Conservation (phyloP, 768 basidiomycete species). For the Mycena polygramma region DNA sequence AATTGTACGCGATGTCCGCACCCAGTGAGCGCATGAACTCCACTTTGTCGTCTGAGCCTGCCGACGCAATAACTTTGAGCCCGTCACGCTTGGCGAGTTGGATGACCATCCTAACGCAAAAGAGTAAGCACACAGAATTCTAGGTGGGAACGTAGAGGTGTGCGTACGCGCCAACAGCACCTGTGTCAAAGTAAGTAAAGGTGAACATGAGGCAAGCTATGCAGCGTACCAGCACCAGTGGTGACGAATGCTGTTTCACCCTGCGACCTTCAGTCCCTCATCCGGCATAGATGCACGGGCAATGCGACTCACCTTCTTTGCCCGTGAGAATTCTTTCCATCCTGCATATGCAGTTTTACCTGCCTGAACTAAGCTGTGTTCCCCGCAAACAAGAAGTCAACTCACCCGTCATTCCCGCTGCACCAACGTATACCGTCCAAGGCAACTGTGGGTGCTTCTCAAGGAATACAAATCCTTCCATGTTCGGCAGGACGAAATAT, state of each 20-base stretch:
- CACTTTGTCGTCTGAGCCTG: constrained; percentile 81
- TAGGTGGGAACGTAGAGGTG: too few species aligned
- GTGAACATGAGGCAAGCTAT: too few species aligned
- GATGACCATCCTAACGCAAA: constrained; percentile 55
- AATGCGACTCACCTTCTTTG: constrained; percentile 23
- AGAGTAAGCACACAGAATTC: background rate
- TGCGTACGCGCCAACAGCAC: constrained; percentile 14
- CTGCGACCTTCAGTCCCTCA: background rate
- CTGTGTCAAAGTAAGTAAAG: background rate
- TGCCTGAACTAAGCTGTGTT: background rate
- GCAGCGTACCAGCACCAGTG: background rate
- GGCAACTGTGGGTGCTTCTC: constrained; percentile 12
- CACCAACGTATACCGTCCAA: constrained; percentile 55
- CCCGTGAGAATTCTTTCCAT: constrained; percentile 40
- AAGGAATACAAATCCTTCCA: background rate
- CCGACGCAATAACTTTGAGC: constrained; percentile 77
- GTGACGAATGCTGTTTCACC: constrained; percentile 15
- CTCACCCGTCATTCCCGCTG: constrained; percentile 67
- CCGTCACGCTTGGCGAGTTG: constrained; percentile 66
- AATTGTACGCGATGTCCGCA: constrained; percentile 62
- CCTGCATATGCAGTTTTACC: constrained; percentile 46
- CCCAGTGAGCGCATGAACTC: constrained; percentile 66
- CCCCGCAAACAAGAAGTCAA: constrained; percentile 6
- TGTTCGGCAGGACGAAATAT: constrained; percentile 3
- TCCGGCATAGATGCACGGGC: background rate